These are phyloP conservation scores for Aspergillus asperescens DNA, from an alignment of 495 filamentous ascomycete genomes.

Conservation along the genomic window DNA sequence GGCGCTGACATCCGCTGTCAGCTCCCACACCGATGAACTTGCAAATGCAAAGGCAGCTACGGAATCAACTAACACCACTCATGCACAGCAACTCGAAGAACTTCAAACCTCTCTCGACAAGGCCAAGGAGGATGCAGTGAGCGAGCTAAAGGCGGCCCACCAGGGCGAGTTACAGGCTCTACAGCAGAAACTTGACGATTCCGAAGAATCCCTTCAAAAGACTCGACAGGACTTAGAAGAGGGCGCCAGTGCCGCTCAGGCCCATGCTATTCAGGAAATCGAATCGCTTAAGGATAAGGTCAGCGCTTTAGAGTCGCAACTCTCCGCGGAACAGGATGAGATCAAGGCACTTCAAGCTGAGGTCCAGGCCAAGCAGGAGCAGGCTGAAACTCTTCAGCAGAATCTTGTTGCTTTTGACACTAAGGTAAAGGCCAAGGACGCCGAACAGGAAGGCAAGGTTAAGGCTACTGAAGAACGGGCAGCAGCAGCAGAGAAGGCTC, in stretches of 20 bases:
- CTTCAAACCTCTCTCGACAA: conserved; percentile 40
- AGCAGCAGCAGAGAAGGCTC: conserved; percentile 27
- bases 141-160: conserved; percentile 36
- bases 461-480: conserved; percentile 34
- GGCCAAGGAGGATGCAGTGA: conserved; percentile 26
- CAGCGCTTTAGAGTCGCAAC: conserved; percentile 34
- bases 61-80: conserved; percentile 29
- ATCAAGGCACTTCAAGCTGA: conserved; percentile 41
- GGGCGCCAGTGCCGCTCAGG: conserved; percentile 30
- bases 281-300: conserved; percentile 40
- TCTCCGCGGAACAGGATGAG: conserved; percentile 33
- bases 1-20: conserved; percentile 26
- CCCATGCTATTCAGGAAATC: conserved; percentile 38
- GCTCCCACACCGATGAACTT: conserved; percentile 36
- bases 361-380: conserved; percentile 35
- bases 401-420: conserved; percentile 32
- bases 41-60: conserved; percentile 29
- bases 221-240: conserved; percentile 36
- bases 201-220: conserved; percentile 32
- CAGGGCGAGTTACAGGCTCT: conserved; percentile 32
- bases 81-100: conserved; percentile 38
- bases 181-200: conserved; percentile 30
- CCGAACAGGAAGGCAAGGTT: conserved; percentile 30
- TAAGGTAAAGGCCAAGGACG: conserved; percentile 34
- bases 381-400: conserved; percentile 35